A percentile compares a stretch with the other conserved stretches of the same genome.
Conservation (phyloP, 2,329 filamentous ascomycete genomes). For the Aspergillus proliferans region DNA sequence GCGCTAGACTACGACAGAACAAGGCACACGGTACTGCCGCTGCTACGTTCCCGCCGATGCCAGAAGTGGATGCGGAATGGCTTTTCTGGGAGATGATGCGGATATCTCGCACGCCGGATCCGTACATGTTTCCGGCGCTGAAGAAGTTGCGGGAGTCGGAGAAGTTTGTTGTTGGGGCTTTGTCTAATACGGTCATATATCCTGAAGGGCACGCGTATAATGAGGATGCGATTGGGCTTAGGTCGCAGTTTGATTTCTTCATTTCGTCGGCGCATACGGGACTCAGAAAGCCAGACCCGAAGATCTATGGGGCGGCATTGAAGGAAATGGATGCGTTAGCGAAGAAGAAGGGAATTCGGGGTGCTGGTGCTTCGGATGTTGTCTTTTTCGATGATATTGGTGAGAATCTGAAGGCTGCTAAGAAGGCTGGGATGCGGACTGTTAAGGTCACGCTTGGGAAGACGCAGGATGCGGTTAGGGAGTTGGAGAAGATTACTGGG, state of each 20-base stretch:
- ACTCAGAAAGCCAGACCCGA: conserved; percentile 76
- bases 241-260: conserved; percentile 74
- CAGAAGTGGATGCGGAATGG: conserved; percentile 66
- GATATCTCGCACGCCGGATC: conserved; percentile 63
- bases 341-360: conserved; percentile 48
- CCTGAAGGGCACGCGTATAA: conserved; percentile 66
- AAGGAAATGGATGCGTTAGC: conserved; percentile 59
- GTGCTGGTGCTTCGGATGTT: conserved; percentile 60
- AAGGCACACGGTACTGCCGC: conserved; percentile 12
- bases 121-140: conserved; percentile 81
- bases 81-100: conserved; percentile 93
- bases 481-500: conserved; percentile 70
- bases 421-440: conserved; percentile 67
- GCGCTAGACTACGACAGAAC: conserved; percentile 28
- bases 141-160: conserved; percentile 59
- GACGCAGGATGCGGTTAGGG: conserved; percentile 72
- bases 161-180: conserved; percentile 67
- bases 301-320: conserved; percentile 72
- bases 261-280: conserved; percentile 81
- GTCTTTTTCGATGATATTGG: conserved; percentile 93
- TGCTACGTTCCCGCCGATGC: conserved; percentile 53
- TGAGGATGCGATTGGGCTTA: conserved; percentile 54
- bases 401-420: conserved; percentile 78
- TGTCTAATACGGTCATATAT: conserved; percentile 88
- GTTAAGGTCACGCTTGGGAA: conserved; percentile 77